Base-by-base conservation (phyloP, 768 basidiomycete genomes). In the Melanogaster broomeanus region DNA sequence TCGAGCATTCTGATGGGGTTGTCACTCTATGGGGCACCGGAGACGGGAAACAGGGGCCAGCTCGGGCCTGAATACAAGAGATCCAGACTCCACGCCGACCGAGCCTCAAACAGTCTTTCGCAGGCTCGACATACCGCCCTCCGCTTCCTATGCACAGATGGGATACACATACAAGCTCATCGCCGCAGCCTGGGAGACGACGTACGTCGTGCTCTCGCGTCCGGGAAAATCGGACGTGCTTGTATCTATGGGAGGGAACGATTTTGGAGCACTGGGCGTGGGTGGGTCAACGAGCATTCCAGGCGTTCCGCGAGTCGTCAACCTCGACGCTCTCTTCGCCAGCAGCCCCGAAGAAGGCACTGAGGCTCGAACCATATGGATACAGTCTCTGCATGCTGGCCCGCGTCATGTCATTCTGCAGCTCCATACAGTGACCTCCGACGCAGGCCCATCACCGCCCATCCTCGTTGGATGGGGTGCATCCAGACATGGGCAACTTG, bases 401-500 rank as follows among this genome's bases (percentile, higher is more conserved):
- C 86, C 87, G 33, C 85, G 89, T 52, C 90, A 96, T 61, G 79
- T 86, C 52, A 63, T 92, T 33, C 77, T 65, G 5, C 70, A 76
- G 16, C 48, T 90, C 15, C 60, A 64, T 13, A 41, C 61, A 9
- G 52, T 64, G 12, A 40, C 59, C 21, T 45, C 49, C 2, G 63
- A 70, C 45, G 61, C 62, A 19, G 49, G 55, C 18, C 40, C 55
- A 5, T 18, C 33, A 16, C 67, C 61, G 45, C 56, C 69, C 40
- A 24, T 78, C 12, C 74, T 86, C 6, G 59, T 77, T 12, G 94
- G 93, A 7, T 98, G 95, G 94, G 95, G 94, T 6, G 74, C 84
- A 2, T 79, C 83, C 13, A 75, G 95, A 28, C 92, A 95, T 61
- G 92, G 93, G 4, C 93, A 98, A 63, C 79, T 98, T 2, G 90